Conservation (phyloP, 768 basidiomycete genomes). For the Trametes elegans region DNA sequence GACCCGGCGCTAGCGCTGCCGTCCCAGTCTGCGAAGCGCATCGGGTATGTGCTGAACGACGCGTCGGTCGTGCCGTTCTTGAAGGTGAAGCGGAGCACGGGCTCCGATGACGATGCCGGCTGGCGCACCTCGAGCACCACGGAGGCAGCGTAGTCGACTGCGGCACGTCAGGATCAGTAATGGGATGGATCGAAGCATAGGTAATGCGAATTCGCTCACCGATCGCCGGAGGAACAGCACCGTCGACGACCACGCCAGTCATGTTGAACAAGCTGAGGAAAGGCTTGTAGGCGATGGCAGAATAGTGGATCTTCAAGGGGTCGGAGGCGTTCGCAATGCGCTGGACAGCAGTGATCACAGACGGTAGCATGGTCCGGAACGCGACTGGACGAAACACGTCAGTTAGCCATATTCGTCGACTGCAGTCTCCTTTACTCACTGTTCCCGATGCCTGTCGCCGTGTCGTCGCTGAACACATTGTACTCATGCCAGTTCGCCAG, state of each 20-base stretch:
- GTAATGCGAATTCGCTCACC: too few species aligned
- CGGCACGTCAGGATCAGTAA: background rate
- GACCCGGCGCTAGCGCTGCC: slow-evolving; percentile 30
- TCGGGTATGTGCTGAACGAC: slow-evolving; percentile 44
- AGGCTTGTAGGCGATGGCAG: slow-evolving; percentile 72
- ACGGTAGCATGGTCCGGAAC: slow-evolving; percentile 60
- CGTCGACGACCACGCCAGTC: slow-evolving; percentile 52
- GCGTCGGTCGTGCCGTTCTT: slow-evolving; percentile 59
- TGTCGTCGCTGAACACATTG: slow-evolving; percentile 55
- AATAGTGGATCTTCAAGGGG: slow-evolving; percentile 56
- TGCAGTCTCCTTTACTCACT: background rate
- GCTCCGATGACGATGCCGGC: slow-evolving; percentile 41
- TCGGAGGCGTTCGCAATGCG: slow-evolving; percentile 49
- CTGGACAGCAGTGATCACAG: slow-evolving; percentile 52
- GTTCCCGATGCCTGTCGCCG: slow-evolving; percentile 53
- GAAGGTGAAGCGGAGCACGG: slow-evolving; percentile 62
- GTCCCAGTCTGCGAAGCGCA: slow-evolving; percentile 39
- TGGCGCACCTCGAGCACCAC: slow-evolving; percentile 60
- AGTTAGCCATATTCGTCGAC: background rate
- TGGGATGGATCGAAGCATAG: background rate
- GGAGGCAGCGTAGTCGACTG: slow-evolving; percentile 63
- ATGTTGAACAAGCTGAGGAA: slow-evolving; percentile 78
- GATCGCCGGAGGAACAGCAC: slow-evolving; percentile 55
- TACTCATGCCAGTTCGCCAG: slow-evolving; percentile 77
- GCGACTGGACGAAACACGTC: slow-evolving; percentile 46